These are phyloP conservation scores for Botrytis pseudocinerea DNA, from an alignment of 2,329 filamentous ascomycete species.

Conservation along the genomic window DNA sequence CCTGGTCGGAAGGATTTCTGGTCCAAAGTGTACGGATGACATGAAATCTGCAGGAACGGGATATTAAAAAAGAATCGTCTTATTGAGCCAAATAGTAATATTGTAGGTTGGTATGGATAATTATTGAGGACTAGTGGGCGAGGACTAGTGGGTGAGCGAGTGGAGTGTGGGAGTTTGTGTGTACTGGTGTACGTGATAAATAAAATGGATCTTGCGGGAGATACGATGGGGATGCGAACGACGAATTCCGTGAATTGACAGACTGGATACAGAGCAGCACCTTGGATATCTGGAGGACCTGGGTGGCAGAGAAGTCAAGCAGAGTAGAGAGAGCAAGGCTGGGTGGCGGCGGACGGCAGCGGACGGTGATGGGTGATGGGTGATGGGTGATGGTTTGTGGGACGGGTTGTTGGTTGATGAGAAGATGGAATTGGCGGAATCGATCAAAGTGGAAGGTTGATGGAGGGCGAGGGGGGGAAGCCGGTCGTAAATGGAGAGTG, in stretches of 20 bases:
- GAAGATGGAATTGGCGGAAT: neutral
- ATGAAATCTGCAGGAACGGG: conserved; percentile 26
- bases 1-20: conserved; percentile 22
- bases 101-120: neutral
- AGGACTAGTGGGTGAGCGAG: neutral
- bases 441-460: neutral
- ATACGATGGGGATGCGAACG: neutral
- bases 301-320: neutral
- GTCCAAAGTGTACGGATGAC: conserved; percentile 17
- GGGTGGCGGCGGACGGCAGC: neutral
- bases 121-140: neutral
- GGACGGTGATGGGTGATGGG: neutral
- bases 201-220: conserved; percentile 1
- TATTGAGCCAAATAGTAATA: neutral
- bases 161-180: neutral
- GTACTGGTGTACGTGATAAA: neutral
- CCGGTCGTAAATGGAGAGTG: neutral
- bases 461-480: neutral
- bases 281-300: neutral
- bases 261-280: neutral
- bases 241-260: neutral
- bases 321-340: neutral
- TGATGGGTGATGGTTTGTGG: neutral
- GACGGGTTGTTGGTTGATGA: neutral
- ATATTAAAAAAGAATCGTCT: neutral